These are phyloP conservation scores for Arxiozyma telluris DNA, from an alignment of 1,139 yeast genomes.

Conservation along the genomic window DNA sequence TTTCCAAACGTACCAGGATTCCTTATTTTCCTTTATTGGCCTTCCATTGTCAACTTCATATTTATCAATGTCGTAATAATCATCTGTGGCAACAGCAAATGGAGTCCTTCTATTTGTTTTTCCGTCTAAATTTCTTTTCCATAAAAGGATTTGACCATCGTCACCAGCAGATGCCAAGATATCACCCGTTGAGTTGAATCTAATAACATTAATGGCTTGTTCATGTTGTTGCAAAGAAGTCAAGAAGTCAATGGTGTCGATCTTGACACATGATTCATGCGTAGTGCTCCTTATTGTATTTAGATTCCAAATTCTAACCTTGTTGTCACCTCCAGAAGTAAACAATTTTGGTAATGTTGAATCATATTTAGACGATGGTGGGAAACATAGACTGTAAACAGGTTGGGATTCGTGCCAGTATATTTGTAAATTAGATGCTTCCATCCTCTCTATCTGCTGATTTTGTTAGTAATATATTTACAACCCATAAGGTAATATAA, in stretches of 20 bases:
- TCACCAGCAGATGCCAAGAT: slow-evolving; percentile 86
- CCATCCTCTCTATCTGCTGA: slow-evolving; percentile 10
- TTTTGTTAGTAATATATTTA: too few species aligned
- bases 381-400: slow-evolving; percentile 74
- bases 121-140: slow-evolving; percentile 57
- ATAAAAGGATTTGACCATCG: slow-evolving; percentile 77
- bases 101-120: slow-evolving; percentile 27
- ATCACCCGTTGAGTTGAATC: slow-evolving; percentile 61
- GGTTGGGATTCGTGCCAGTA: slow-evolving; percentile 49
- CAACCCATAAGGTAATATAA: too few species aligned
- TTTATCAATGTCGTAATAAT: too few species aligned
- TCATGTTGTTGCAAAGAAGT: slow-evolving; percentile 80
- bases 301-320: slow-evolving; percentile 52
- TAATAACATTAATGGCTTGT: slow-evolving; percentile 86
- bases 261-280: slow-evolving; percentile 15
- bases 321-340: slow-evolving; percentile 94
- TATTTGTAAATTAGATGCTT: slow-evolving; percentile 30
- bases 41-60: slow-evolving; percentile 9
- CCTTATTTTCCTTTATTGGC: slow-evolving; percentile 40
- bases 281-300: slow-evolving; percentile 15
- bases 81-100: slow-evolving; percentile 14
- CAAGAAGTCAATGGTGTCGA: slow-evolving; percentile 48
- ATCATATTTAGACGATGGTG: slow-evolving; percentile 36
- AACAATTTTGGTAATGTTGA: slow-evolving; percentile 41
- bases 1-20: slow-evolving; percentile 50